Evolutionary conservation across 1,139 yeast genomes (phyloP).

Genomic region (Sugiyamaella japonica): DNA sequence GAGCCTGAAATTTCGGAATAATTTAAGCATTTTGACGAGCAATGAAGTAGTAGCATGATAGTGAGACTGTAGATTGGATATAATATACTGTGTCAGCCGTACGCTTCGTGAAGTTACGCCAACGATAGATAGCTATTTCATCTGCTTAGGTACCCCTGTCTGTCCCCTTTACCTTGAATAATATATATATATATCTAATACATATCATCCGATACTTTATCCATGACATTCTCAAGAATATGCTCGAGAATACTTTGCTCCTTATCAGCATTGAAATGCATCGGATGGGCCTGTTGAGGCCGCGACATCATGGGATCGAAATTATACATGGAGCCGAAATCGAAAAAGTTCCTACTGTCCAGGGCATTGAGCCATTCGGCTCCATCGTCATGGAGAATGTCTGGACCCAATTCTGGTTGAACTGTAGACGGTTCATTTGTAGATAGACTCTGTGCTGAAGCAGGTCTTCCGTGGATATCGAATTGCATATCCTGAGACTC

Average conservation of each 20-base stretch:
- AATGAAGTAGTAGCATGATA: background rate
- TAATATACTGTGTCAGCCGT: background rate
- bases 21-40: slow-evolving; percentile 8
- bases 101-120: no score
- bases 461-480: background rate
- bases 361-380: slow-evolving; percentile 26
- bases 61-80: background rate
- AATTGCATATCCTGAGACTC: background rate
- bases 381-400: slow-evolving; percentile 23
- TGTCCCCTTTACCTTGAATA: no score
- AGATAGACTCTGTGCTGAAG: slow-evolving; percentile 3
- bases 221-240: slow-evolving; percentile 63
- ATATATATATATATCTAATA: slow-evolving; percentile 1
- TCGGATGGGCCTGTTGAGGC: slow-evolving; percentile 12
- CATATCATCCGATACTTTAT: slow-evolving; percentile 12
- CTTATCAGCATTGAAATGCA: slow-evolving; percentile 21
- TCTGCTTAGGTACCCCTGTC: no score
- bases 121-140: no score
- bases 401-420: slow-evolving; percentile 3
- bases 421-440: slow-evolving; percentile 1
- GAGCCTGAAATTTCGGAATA: slow-evolving; percentile 27
- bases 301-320: slow-evolving; percentile 12
- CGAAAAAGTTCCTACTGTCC: slow-evolving; percentile 21
- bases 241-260: slow-evolving; percentile 78
- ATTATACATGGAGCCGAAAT: slow-evolving; percentile 16